Conservation (phyloP, 805 yeast species). For the Sugiyamaella mastotermitis region DNA sequence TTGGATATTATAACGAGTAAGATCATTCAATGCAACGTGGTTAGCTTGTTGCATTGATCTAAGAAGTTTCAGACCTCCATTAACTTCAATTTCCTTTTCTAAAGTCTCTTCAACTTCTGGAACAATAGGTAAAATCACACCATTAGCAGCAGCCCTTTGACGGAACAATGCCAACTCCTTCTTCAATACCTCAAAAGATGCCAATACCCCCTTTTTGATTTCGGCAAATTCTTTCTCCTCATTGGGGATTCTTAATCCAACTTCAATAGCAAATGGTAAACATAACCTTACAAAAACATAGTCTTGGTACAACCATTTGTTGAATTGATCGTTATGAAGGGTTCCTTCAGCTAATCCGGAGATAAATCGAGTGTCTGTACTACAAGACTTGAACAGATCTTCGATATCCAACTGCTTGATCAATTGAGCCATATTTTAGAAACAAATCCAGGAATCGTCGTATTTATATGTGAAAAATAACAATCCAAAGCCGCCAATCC, state of each 20-base stretch:
- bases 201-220: neutral
- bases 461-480: too few species aligned
- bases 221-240: neutral
- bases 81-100: slow-evolving; percentile 1
- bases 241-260: slow-evolving; percentile 1
- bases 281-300: slow-evolving; percentile 6
- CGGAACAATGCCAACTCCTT: slow-evolving; percentile 7
- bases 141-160: slow-evolving; percentile 4
- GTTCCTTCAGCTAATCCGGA: slow-evolving; percentile 1
- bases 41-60: neutral
- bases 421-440: too few species aligned
- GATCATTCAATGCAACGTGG: neutral
- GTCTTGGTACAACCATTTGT: slow-evolving; percentile 10
- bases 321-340: slow-evolving; percentile 1
- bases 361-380: too few species aligned
- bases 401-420: too few species aligned
- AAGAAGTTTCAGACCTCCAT: slow-evolving; percentile 4
- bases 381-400: too few species aligned
- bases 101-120: slow-evolving; percentile 6
- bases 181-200: slow-evolving; percentile 4
- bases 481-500: too few species aligned
- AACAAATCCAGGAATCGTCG: too few species aligned
- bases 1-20: slow-evolving; percentile 1
- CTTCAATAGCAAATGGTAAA: slow-evolving; percentile 1
- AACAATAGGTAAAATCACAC: slow-evolving; percentile 4